These are phyloP conservation scores for Suillus weaverae DNA, from an alignment of 768 basidiomycete genomes.

Conservation along the genomic window DNA sequence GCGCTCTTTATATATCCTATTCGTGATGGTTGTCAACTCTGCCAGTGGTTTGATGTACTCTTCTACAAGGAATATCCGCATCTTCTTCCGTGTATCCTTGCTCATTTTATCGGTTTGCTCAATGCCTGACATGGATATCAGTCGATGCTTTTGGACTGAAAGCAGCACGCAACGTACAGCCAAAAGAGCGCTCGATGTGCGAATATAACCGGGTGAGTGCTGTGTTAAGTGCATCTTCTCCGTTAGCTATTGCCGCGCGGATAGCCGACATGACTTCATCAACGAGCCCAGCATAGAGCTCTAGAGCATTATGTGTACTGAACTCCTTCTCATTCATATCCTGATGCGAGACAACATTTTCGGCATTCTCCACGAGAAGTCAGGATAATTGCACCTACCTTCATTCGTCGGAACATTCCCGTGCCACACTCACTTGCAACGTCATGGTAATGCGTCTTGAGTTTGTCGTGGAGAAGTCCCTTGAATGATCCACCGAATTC, in stretches of 20 bases:
- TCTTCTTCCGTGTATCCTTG: background rate
- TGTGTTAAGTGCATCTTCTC: background rate
- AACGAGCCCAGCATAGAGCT: background rate
- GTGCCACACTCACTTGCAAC: background rate
- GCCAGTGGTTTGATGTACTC: background rate
- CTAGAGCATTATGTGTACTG: background rate
- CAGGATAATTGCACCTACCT: background rate
- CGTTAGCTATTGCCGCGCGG: background rate
- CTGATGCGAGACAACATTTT: background rate
- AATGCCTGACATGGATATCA: background rate
- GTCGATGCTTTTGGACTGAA: background rate
- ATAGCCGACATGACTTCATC: background rate
- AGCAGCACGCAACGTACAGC: background rate
- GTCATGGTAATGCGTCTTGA: background rate
- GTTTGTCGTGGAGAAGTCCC: background rate
- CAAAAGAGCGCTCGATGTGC: background rate
- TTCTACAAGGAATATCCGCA: background rate
- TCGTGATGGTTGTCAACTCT: background rate
- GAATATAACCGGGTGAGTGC: background rate
- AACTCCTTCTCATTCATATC: background rate
- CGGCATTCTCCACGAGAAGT: background rate
- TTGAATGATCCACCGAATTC: background rate
- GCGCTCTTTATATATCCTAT: background rate
- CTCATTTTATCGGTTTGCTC: background rate
- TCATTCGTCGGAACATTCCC: slow-evolving; percentile 7